Evolutionary conservation across 225 moss, liverwort and hornwort species (phyloP).

Genomic region (Neckera pumila): DNA sequence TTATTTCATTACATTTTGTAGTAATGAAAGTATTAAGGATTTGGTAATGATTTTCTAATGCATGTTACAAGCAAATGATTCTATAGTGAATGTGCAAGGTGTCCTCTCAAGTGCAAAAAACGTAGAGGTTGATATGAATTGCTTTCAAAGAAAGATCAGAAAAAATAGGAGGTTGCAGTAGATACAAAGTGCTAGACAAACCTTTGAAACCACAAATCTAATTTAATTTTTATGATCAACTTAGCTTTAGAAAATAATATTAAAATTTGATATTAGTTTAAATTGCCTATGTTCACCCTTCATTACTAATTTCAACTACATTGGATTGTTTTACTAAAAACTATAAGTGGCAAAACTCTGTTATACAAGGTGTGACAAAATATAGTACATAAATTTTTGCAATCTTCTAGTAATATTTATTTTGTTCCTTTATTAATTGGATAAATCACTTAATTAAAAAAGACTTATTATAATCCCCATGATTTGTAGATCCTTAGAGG

Average conservation of each 20-base stretch:
- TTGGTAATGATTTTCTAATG: too few relatives aligned
- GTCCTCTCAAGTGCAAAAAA: too few relatives aligned
- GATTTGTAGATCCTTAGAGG: background rate
- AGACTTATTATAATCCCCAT: background rate
- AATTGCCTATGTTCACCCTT: background rate
- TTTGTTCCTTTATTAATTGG: background rate
- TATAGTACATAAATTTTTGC: background rate
- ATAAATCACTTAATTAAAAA: background rate
- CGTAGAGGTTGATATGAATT: background rate
- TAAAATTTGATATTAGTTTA: background rate
- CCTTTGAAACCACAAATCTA: background rate
- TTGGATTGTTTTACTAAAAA: background rate
- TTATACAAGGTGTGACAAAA: background rate
- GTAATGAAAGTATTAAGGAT: too few relatives aligned
- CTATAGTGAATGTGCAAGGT: too few relatives aligned
- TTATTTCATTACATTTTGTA: too few relatives aligned
- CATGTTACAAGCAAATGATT: too few relatives aligned
- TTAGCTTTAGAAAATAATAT: background rate
- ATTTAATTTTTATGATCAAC: background rate
- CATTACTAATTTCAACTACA: background rate
- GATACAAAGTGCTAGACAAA: background rate
- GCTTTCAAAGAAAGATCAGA: background rate
- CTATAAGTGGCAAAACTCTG: background rate
- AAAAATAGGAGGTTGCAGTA: background rate
- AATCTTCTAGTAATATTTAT: background rate